Conservation (phyloP, 495 filamentous ascomycete species). For the Aspergillus panamensis region DNA sequence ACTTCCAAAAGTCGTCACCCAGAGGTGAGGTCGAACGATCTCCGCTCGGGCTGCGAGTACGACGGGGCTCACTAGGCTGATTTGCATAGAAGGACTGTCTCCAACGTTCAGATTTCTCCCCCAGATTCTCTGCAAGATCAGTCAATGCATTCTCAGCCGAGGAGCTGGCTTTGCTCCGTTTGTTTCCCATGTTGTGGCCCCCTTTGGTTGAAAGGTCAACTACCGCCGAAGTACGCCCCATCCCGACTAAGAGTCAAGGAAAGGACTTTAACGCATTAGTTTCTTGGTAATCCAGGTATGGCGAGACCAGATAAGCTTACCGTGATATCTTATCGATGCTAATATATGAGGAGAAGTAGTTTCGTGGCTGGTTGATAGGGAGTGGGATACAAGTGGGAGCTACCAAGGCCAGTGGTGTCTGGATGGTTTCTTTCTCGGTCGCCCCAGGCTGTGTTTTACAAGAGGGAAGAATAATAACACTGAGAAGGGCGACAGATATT, state of each 20-base stretch:
- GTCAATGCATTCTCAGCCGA: not conserved
- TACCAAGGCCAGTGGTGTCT: not conserved
- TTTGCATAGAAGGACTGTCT: not conserved
- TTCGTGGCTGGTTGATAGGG: not conserved
- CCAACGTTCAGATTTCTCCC: not conserved
- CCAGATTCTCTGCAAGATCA: not conserved
- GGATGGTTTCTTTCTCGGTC: not conserved
- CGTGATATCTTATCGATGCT: not conserved
- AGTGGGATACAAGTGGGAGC: not conserved
- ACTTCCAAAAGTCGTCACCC: not conserved
- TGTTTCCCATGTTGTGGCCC: not conserved
- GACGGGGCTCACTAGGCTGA: not conserved
- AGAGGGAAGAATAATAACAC: not conserved
- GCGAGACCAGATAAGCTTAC: not conserved
- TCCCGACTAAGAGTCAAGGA: not conserved
- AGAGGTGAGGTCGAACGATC: not conserved
- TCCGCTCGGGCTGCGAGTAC: not conserved
- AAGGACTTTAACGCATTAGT: not conserved
- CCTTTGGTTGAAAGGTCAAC: not conserved
- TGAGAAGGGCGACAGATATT: not conserved
- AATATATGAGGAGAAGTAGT: not conserved
- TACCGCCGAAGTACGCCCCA: not conserved
- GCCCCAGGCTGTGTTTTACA: not conserved
- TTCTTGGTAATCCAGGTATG: no score
- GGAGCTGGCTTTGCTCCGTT: not conserved